A percentile compares a stretch with the other conserved stretches of the same genome.
These are phyloP conservation scores for Hysterangium stoloniferum DNA, from an alignment of 768 basidiomycete species.

Conservation along the genomic window DNA sequence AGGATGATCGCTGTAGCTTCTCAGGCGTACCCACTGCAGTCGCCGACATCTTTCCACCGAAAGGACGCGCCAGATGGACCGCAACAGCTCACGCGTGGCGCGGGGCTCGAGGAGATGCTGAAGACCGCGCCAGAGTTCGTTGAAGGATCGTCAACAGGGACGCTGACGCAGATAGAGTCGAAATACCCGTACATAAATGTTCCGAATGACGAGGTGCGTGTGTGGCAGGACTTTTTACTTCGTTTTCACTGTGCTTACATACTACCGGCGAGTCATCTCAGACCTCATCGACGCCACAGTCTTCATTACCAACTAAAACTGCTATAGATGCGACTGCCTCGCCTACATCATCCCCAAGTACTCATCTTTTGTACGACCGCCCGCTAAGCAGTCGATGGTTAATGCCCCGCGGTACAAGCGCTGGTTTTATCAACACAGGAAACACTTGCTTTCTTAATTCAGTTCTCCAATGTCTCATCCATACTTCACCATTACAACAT, in stretches of 20 bases:
- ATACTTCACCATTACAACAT: slow-evolving; percentile 81
- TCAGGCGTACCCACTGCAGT: background rate
- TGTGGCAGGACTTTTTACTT: background rate
- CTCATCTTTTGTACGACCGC: slow-evolving; percentile 37
- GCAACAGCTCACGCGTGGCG: slow-evolving; percentile 74
- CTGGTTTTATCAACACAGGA: slow-evolving; percentile 75
- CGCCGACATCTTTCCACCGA: background rate
- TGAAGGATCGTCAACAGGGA: slow-evolving; percentile 75
- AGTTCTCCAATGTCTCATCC: slow-evolving; percentile 85
- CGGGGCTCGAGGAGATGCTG: slow-evolving; percentile 24
- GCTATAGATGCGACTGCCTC: slow-evolving; percentile 17
- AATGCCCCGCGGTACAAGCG: slow-evolving; percentile 35
- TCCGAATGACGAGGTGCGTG: slow-evolving; percentile 25
- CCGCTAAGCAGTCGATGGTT: slow-evolving; percentile 64
- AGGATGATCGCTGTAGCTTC: slow-evolving; percentile 15
- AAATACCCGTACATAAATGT: slow-evolving; percentile 80
- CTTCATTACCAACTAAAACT: slow-evolving; percentile 24
- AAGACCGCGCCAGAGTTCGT: slow-evolving; percentile 53
- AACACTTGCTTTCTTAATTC: slow-evolving; percentile 98
- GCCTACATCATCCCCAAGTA: slow-evolving; percentile 20
- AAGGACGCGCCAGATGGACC: slow-evolving; percentile 39
- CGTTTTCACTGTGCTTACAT: background rate
- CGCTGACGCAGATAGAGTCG: slow-evolving; percentile 60
- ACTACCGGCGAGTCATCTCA: slow-evolving; percentile 9
- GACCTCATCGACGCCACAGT: slow-evolving; percentile 20